Conservation (phyloP, 345 rosid species). For the Eucalyptus rudis region DNA sequence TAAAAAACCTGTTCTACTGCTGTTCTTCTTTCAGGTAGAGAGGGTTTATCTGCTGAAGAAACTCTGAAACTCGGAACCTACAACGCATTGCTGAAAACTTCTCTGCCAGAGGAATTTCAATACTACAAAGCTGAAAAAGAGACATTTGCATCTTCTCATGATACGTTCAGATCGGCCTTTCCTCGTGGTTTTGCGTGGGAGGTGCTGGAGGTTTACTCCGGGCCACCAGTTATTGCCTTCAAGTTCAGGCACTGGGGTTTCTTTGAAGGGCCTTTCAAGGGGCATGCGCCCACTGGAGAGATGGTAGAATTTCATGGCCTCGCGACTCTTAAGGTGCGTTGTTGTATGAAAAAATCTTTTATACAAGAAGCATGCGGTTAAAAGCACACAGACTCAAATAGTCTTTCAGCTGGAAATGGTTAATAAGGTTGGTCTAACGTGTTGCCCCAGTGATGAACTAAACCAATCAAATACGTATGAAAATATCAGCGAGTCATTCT, state of each 20-base stretch:
- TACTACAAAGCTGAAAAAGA: conserved; percentile 65
- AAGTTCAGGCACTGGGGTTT: conserved; percentile 94
- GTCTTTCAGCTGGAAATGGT: not conserved
- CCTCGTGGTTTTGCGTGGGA: conserved; percentile 96
- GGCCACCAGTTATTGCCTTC: conserved; percentile 68
- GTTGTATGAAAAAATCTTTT: not conserved
- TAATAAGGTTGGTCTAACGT: not conserved
- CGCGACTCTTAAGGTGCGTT: conserved; percentile 52
- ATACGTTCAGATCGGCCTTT: conserved; percentile 52
- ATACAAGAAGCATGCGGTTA: not conserved
- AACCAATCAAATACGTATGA: not conserved
- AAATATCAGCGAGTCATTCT: not conserved
- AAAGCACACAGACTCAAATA: not conserved
- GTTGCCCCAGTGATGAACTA: not conserved
- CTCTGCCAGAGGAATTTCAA: conserved; percentile 50
- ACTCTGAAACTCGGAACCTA: conserved; percentile 52
- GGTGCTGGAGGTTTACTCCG: conserved; percentile 49
- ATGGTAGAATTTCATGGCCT: conserved; percentile 52
- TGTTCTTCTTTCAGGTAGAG: conserved; percentile 28
- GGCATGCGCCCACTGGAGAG: conserved; percentile 68
- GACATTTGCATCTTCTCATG: conserved; percentile 79
- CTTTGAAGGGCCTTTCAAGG: conserved; percentile 75
- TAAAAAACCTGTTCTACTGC: not conserved
- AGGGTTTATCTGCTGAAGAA: conserved; percentile 68
- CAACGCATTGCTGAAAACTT: conserved; percentile 58